Evolutionary conservation across 768 basidiomycete species (phyloP), one percentile per base, ranked within the genome.

Genomic region (Pleurotus eryngii): DNA sequence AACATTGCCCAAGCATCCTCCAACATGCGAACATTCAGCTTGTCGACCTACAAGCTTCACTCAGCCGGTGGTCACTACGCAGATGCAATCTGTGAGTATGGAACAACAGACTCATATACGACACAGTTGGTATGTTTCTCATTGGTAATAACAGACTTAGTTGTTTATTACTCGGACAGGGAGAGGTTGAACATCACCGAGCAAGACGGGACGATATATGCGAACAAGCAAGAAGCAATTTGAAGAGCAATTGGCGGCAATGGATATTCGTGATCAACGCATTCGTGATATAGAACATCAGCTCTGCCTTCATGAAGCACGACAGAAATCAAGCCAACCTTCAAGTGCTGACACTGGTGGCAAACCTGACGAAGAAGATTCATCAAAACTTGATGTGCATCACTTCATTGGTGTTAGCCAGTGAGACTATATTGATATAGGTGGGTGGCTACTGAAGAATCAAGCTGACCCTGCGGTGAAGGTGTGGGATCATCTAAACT

Each of bases 121-220:
- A 57, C 56, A 18, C 49, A 57, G 20, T 48, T 27, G 35, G 56
- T 50, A 42, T 18, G 56, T 57, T 4, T 26, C 26, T 15, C 24
- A n/a, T 14, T 12, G 11, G 1, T 22, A 15, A 18, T 14, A 2
- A 18, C 8, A 3, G 5, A 8, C 15, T 17, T n/a, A 12, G 3
- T 11, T 20, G 37, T 56, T 17, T 12, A 18, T 22, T 47, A 8
- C 14, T 51, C 12, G 22, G 11, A 24, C 6, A 62, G 59, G 61
- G 61, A 8, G 59, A 62, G 38, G 54, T 62, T 5, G 61, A 62
- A 51, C 61, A 62, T 55, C 42, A 56, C n/a, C 59, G 37, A n/a
- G 56, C 17, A 62, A 62, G 56, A 46, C 40, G 8, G 46, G 46
- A 18, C n/a, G 56, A 27, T 62, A 62, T 49, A n/a, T 35, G n/a